Conservation (phyloP, 2,329 filamentous ascomycete species). For the Aspergillus chevalieri region DNA sequence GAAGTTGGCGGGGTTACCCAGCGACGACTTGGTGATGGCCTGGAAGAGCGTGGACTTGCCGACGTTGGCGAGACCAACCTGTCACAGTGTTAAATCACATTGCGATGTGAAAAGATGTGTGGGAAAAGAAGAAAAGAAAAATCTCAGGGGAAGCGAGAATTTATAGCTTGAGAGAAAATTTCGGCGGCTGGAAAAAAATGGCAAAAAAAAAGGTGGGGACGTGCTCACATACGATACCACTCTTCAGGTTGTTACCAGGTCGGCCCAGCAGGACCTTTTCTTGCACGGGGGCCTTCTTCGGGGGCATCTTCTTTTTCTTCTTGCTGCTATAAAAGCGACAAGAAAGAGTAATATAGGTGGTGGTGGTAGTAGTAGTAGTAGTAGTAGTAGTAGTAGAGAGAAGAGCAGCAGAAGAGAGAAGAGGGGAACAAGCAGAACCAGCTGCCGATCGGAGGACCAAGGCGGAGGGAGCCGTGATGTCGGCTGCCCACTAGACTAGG, state of each 20-base stretch:
- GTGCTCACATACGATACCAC: constrained; percentile 83
- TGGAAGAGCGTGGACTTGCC: constrained; percentile 99
- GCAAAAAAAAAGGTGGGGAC: constrained; percentile 30
- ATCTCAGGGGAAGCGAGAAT: constrained; percentile 11
- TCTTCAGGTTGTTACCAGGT: constrained; percentile 97
- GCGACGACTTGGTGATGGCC: constrained; percentile 93
- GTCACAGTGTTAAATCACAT: constrained; percentile 12
- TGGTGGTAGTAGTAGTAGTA: constrained; percentile 3
- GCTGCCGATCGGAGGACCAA: constrained; percentile 52
- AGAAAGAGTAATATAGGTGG: constrained; percentile 1
- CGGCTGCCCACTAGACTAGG: constrained; percentile 17
- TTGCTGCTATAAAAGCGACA: constrained; percentile 49
- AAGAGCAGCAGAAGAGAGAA: constrained; percentile 14
- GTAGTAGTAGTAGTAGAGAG: constrained; percentile 3
- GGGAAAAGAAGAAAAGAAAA: constrained; percentile 5
- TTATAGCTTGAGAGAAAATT: constrained; percentile 20
- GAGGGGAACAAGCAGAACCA: constrained; percentile 52
- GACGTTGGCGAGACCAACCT: constrained; percentile 98
- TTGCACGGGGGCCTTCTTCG: constrained; percentile 86
- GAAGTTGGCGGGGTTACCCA: constrained; percentile 99
- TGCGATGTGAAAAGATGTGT: constrained; percentile 1
- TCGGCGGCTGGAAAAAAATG: constrained; percentile 21
- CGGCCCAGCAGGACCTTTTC: constrained; percentile 95
- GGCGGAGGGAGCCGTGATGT: constrained; percentile 31
- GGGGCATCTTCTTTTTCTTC: constrained; percentile 75